These are phyloP conservation scores for Acephala macrosclerotiorum DNA, from an alignment of 2,329 filamentous ascomycete genomes.

Conservation along the genomic window DNA sequence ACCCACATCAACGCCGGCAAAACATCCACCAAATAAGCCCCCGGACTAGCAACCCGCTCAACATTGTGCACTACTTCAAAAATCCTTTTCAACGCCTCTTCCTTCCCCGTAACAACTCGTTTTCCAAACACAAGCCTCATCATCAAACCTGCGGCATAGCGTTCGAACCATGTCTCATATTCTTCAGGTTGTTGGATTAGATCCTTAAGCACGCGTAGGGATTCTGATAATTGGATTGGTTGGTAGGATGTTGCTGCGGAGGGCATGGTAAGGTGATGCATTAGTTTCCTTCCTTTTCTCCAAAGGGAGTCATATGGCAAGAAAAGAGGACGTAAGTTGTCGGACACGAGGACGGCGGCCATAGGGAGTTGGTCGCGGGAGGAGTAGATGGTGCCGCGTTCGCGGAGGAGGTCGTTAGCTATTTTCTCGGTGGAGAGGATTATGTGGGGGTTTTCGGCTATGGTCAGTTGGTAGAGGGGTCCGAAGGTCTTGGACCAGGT, in stretches of 20 bases:
- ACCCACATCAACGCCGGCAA: conserved; percentile 41
- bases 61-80: conserved; percentile 46
- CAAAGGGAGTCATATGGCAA: conserved; percentile 28
- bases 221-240: neutral
- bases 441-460: conserved; percentile 52
- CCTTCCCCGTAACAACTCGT: conserved; percentile 45
- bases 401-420: conserved; percentile 51
- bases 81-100: conserved; percentile 43
- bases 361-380: conserved; percentile 47
- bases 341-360: conserved; percentile 45
- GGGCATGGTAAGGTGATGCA: neutral
- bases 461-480: conserved; percentile 53
- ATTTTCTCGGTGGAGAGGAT: conserved; percentile 54
- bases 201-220: conserved; percentile 39
- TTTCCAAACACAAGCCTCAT: conserved; percentile 50
- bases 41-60: conserved; percentile 46
- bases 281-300: neutral
- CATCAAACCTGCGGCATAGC: conserved; percentile 51
- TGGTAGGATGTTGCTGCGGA: neutral
- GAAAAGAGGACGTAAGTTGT: conserved; percentile 42
- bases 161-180: conserved; percentile 49
- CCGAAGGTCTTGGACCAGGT: conserved; percentile 54
- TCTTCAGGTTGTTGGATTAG: conserved; percentile 44
- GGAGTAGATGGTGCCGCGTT: conserved; percentile 51
- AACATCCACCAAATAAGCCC: conserved; percentile 46